These are phyloP conservation scores for Botrytis pseudocinerea DNA, from an alignment of 2,329 filamentous ascomycete genomes.

Conservation along the genomic window DNA sequence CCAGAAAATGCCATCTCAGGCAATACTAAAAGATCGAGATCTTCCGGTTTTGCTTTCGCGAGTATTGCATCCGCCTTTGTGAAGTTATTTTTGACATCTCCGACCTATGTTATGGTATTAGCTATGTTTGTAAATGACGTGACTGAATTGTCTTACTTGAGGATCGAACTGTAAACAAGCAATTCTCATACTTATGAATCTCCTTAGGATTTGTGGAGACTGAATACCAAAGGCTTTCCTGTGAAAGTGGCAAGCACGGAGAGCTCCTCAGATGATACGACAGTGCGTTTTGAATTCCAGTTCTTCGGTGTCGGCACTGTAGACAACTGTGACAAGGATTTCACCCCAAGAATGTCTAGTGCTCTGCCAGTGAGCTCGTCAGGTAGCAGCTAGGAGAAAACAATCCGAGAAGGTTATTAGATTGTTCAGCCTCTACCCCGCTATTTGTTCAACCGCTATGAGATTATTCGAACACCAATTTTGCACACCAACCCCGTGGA, in stretches of 20 bases:
- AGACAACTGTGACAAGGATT: neutral
- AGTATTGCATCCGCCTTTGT: constrained; percentile 66
- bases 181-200: constrained; percentile 57
- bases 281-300: neutral
- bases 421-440: too few relatives aligned
- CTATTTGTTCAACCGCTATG: too few relatives aligned
- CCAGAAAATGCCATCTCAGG: constrained; percentile 77
- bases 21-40: constrained; percentile 70
- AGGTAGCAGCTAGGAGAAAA: neutral
- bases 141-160: constrained; percentile 48
- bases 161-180: constrained; percentile 70
- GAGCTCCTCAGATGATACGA: neutral
- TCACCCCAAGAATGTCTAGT: neutral
- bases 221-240: neutral
- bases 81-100: constrained; percentile 69
- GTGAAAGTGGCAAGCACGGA: neutral
- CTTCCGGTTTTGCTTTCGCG: constrained; percentile 49
- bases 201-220: neutral
- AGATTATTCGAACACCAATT: too few relatives aligned
- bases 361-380: neutral
- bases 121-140: neutral
- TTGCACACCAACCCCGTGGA: too few relatives aligned
- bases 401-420: neutral
- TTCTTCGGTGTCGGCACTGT: neutral
- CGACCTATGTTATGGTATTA: constrained; percentile 50